A percentile compares a stretch with the other conserved stretches of the same genome.
Conservation (phyloP, 176 grass and related monocot genomes). For the Eleusine indica region DNA sequence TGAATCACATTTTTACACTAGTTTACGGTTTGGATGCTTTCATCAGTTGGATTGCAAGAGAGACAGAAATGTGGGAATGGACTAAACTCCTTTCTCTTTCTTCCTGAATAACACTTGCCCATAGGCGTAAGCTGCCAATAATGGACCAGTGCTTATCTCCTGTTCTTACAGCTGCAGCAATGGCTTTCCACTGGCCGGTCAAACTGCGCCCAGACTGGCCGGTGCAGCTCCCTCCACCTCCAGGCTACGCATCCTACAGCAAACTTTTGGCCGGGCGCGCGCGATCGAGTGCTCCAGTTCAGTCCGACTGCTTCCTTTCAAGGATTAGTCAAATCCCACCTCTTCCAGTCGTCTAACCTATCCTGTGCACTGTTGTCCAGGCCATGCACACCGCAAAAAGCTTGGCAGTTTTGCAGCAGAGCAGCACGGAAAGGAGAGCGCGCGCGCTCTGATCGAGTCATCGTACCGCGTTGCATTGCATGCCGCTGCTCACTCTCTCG, state of each 20-base stretch:
- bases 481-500: neutral
- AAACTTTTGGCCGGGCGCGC: conserved; percentile 35
- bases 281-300: neutral
- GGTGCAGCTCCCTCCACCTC: conserved; percentile 26
- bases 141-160: conserved; percentile 1
- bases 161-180: neutral
- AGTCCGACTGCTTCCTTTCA: conserved; percentile 44
- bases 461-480: neutral
- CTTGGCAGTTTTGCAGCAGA: neutral
- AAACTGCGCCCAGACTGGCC: conserved; percentile 35
- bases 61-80: too few species aligned
- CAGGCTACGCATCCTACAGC: conserved; percentile 24
- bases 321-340: conserved; percentile 54
- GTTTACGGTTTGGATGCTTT: too few species aligned
- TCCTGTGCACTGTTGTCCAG: conserved; percentile 45
- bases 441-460: neutral
- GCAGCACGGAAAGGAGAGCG: conserved; percentile 28
- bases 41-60: too few species aligned
- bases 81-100: too few species aligned
- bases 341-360: conserved; percentile 21
- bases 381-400: conserved; percentile 5
- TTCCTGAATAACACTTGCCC: too few species aligned
- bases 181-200: conserved; percentile 35
- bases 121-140: neutral
- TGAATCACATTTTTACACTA: too few species aligned